A percentile compares a stretch with the other conserved stretches of the same genome.
These are phyloP conservation scores for Citeromyces hawaiiensis DNA, from an alignment of 1,139 yeast species.

Conservation along the genomic window DNA sequence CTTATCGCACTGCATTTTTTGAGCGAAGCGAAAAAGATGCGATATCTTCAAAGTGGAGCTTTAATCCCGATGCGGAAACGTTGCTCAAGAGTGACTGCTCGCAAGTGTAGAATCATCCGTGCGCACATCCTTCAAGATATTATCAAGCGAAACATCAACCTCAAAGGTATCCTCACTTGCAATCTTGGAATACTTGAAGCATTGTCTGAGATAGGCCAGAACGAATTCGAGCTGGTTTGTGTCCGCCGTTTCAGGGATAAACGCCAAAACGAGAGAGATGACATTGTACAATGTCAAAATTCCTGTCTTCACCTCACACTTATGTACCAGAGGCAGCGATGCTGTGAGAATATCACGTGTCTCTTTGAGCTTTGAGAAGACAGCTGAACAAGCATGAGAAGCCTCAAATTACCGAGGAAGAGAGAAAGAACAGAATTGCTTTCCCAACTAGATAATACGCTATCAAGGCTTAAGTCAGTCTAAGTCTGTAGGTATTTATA, in stretches of 20 bases:
- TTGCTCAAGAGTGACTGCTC: not conserved
- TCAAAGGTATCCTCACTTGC: not conserved
- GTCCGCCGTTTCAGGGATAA: constrained; percentile 2
- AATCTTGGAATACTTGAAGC: not conserved
- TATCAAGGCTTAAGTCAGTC: constrained; percentile 78
- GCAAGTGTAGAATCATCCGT: not conserved
- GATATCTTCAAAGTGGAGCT: no score
- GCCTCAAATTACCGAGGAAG: constrained; percentile 71
- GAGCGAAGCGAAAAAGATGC: no score
- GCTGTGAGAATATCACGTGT: not conserved
- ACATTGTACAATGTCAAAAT: constrained; percentile 3
- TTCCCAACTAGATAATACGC: constrained; percentile 99
- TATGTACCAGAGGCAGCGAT: not conserved
- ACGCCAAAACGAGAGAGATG: not conserved
- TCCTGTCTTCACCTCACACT: not conserved
- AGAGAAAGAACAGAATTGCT: constrained; percentile 85
- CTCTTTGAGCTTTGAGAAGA: constrained; percentile 88
- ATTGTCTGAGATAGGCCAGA: not conserved
- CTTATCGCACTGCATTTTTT: no score
- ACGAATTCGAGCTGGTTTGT: not conserved
- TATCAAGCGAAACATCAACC: not conserved
- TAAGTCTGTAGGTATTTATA: not conserved
- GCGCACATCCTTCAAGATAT: not conserved
- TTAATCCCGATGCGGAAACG: no score
- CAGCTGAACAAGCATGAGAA: constrained; percentile 83